These are phyloP conservation scores for Metschnikowia cerradonensis DNA, from an alignment of 805 yeast species.

Conservation along the genomic window DNA sequence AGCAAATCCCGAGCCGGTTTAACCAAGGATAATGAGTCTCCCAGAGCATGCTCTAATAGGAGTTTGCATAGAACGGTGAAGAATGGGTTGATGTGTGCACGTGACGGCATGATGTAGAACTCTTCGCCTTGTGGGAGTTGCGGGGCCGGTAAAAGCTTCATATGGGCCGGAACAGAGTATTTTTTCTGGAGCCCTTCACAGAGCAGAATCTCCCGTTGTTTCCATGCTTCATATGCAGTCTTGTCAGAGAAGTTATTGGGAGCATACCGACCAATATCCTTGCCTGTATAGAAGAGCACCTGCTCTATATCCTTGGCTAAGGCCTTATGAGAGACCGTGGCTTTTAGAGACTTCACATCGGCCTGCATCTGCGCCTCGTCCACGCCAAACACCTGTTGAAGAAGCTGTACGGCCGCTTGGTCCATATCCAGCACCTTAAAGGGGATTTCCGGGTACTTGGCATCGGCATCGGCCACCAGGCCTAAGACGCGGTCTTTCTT, in stretches of 20 bases:
- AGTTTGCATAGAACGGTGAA: constrained; percentile 38
- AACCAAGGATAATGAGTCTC: constrained; percentile 16
- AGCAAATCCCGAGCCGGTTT: constrained; percentile 44
- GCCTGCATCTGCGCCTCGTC: constrained; percentile 50
- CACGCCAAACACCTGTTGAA: constrained; percentile 48
- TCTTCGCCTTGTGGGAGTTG: constrained; percentile 33
- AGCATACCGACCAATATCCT: constrained; percentile 39
- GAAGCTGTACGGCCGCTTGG: constrained; percentile 35
- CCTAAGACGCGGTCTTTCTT: constrained; percentile 4
- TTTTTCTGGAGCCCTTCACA: constrained; percentile 24
- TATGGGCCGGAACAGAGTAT: constrained; percentile 32
- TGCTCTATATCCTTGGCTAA: constrained; percentile 35
- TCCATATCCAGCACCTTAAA: constrained; percentile 55
- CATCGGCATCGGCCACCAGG: constrained; percentile 6
- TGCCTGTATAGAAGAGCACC: constrained; percentile 30
- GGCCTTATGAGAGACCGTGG: constrained; percentile 36
- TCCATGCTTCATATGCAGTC: constrained; percentile 31
- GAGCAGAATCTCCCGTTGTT: constrained; percentile 21
- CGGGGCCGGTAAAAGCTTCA: constrained; percentile 30
- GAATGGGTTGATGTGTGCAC: constrained; percentile 33
- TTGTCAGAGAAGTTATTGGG: constrained; percentile 22
- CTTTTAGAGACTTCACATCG: constrained; percentile 45
- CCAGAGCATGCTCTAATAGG: constrained; percentile 31
- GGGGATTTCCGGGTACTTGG: constrained; percentile 41
- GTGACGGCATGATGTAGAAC: constrained; percentile 33